phyloP scores from a whole-genome alignment of 2,329 filamentous ascomycete genomes.

The Fusarium clavum region DNA sequence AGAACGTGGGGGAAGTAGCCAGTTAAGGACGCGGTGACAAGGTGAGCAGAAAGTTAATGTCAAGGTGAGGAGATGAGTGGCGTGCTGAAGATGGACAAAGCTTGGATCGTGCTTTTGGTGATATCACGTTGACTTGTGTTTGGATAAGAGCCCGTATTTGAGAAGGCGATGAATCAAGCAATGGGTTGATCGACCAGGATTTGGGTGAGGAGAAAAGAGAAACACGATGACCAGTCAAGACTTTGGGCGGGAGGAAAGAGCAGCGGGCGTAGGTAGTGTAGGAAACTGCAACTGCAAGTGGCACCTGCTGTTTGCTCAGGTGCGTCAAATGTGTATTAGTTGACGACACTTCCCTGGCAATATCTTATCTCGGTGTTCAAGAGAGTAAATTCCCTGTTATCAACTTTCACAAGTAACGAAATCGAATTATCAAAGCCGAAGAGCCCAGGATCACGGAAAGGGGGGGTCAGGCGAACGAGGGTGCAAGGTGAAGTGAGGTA shows the following conservation, averaged over 20 bases:
- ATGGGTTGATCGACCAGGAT: conserved; percentile 2
- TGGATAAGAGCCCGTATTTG: conserved; percentile 35
- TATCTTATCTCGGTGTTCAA: conserved; percentile 13
- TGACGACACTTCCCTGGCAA: conserved; percentile 1
- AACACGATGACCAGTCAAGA: conserved; percentile 1
- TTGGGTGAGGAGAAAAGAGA: conserved; percentile 26
- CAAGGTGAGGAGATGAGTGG: conserved; percentile 48
- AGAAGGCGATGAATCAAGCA: conserved; percentile 1
- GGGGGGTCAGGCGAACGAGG: conserved; percentile 16
- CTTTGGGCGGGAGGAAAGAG: conserved; percentile 2
- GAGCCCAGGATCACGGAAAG: conserved; percentile 13
- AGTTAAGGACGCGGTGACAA: conserved; percentile 39
- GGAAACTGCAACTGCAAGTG: conserved; percentile 17
- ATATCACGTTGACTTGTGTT: conserved; percentile 41
- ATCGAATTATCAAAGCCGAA: conserved; percentile 32
- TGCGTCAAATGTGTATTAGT: conserved; percentile 16
- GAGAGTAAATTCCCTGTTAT: conserved; percentile 8
- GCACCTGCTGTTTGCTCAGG: conserved; percentile 26
- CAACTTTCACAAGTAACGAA: conserved; percentile 24
- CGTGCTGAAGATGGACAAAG: conserved; percentile 28
- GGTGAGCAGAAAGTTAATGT: conserved; percentile 41
- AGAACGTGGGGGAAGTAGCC: conserved; percentile 40
- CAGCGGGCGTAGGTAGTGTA: conserved; percentile 24
- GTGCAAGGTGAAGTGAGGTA: conserved; percentile 26
- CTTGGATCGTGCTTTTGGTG: neutral